phyloP scores from a whole-genome alignment of 2,329 filamentous ascomycete genomes.

The Periconia digitata region DNA sequence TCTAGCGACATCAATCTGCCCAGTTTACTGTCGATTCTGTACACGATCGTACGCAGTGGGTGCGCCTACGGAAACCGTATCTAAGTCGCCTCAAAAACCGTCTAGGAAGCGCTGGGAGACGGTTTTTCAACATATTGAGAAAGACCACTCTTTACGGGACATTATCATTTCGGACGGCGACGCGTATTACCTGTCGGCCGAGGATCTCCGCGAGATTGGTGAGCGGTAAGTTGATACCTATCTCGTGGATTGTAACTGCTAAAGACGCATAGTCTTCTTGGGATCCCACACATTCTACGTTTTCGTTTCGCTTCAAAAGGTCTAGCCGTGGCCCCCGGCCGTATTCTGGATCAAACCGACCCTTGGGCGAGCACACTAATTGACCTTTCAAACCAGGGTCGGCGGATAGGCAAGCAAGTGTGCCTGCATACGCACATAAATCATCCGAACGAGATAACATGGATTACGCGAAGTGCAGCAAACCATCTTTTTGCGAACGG shows the following conservation, averaged over 20 bases:
- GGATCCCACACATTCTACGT: conserved; percentile 60
- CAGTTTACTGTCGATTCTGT: conserved; percentile 64
- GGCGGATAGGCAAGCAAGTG: conserved; percentile 58
- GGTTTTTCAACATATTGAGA: conserved; percentile 60
- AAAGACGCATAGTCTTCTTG: no score
- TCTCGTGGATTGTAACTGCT: no score
- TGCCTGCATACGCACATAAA: conserved; percentile 69
- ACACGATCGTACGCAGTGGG: conserved; percentile 64
- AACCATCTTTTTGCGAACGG: conserved; percentile 54
- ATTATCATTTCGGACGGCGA: conserved; percentile 67
- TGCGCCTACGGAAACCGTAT: conserved; percentile 55
- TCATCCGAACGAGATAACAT: conserved; percentile 63
- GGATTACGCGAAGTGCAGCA: conserved; percentile 58
- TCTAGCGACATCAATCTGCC: conserved; percentile 63
- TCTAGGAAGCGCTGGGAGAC: conserved; percentile 57
- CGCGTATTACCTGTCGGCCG: conserved; percentile 58
- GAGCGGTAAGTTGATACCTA: conserved; percentile 54
- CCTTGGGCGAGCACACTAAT: conserved; percentile 58
- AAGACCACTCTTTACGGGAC: conserved; percentile 54
- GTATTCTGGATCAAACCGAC: conserved; percentile 57
- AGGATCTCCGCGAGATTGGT: conserved; percentile 58
- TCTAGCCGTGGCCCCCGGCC: conserved; percentile 59
- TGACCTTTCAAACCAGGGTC: conserved; percentile 53
- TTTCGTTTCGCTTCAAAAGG: conserved; percentile 66
- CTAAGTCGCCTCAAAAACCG: conserved; percentile 35